Evolutionary conservation across 23 red algal species (phyloP).

Genomic region (Gracilaria vermiculophylla): DNA sequence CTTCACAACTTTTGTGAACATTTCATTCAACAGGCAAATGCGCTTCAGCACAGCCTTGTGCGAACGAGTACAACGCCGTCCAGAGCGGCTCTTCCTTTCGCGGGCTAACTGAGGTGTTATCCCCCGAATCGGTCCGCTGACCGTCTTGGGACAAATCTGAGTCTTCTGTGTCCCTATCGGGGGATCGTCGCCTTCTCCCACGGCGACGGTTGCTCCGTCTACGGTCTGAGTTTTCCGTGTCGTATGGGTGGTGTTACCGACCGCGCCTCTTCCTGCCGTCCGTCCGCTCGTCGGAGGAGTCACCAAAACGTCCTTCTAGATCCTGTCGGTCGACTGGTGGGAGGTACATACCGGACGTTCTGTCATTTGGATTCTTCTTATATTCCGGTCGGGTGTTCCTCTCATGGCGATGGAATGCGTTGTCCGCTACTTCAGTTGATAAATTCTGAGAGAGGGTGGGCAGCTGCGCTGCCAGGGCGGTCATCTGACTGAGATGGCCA

Average conservation of each 20-base stretch:
- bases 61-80: not conserved
- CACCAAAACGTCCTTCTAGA: not conserved
- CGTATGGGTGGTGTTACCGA: not conserved
- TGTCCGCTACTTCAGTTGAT: not conserved
- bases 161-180: not conserved
- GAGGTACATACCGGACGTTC: not conserved
- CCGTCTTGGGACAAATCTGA: not conserved
- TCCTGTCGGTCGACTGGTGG: not conserved
- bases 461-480: not conserved
- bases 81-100: not conserved
- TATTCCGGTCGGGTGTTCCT: not conserved
- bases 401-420: not conserved
- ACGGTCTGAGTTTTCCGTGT: not conserved
- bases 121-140: not conserved
- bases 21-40: not conserved
- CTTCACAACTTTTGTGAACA: not conserved
- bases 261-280: not conserved
- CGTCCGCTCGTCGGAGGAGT: not conserved
- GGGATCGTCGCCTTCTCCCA: not conserved
- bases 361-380: not conserved
- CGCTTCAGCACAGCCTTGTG: not conserved
- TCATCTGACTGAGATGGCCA: not conserved
- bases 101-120: no score
- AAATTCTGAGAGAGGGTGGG: not conserved
- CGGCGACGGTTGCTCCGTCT: not conserved